Conservation (phyloP, 768 basidiomycete species). For the Mycena capillaripes region DNA sequence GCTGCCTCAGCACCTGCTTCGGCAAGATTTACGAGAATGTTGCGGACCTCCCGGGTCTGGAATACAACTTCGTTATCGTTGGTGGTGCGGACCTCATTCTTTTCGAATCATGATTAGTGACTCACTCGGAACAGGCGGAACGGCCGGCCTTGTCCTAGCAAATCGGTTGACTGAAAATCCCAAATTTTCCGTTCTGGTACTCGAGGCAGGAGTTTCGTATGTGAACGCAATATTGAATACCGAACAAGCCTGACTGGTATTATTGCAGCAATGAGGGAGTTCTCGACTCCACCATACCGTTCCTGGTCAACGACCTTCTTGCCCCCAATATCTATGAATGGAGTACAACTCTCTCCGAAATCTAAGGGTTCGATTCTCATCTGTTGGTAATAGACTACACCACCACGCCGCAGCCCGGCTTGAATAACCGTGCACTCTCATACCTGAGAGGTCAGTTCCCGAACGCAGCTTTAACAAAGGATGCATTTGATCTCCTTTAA, state of each 20-base stretch:
- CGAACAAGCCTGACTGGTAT: not conserved
- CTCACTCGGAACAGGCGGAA: not conserved
- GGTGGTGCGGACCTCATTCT: not conserved
- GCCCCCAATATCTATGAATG: not conserved
- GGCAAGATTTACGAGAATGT: not conserved
- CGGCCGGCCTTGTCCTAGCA: not conserved
- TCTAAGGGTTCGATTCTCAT: not conserved
- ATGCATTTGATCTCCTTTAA: not conserved
- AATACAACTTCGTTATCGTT: not conserved
- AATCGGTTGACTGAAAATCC: conserved; percentile 6
- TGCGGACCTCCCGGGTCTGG: not conserved
- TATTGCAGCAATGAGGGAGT: not conserved
- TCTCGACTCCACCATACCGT: not conserved
- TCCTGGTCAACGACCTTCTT: not conserved
- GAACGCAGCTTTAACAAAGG: not conserved
- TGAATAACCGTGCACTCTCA: not conserved
- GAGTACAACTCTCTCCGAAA: not conserved
- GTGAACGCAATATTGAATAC: not conserved
- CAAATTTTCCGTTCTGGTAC: conserved; percentile 1
- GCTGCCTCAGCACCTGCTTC: not conserved
- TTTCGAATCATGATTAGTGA: not conserved
- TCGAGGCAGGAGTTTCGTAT: conserved; percentile 2
- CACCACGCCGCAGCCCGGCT: not conserved
- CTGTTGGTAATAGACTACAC: not conserved
- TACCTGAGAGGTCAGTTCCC: not conserved